Conservation (phyloP, 1,139 yeast genomes). For the Yamadazyma pseudoaaseri region DNA sequence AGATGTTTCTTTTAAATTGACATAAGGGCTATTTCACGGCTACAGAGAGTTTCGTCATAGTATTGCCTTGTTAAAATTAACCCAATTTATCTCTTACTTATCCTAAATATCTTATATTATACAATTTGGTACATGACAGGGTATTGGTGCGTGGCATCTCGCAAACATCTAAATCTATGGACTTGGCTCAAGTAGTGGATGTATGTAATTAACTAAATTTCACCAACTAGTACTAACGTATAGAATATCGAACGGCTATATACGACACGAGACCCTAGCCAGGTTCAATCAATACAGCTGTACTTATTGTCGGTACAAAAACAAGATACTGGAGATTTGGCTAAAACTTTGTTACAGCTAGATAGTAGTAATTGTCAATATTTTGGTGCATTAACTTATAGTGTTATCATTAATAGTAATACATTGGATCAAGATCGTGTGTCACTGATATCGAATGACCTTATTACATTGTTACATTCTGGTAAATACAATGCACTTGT, state of each 20-base stretch:
- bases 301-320: constrained; percentile 55
- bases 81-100: too few species aligned
- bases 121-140: too few species aligned
- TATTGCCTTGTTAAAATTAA: too few species aligned
- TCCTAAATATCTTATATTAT: too few species aligned
- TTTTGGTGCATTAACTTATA: constrained; percentile 71
- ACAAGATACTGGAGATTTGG: constrained; percentile 51
- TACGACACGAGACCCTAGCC: constrained; percentile 39
- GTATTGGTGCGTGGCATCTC: too few species aligned
- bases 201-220: background rate
- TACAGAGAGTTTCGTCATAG: too few species aligned
- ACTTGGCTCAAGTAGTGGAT: too few species aligned
- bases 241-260: constrained; percentile 41
- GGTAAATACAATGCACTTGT: constrained; percentile 19
- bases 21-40: too few species aligned
- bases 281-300: constrained; percentile 48
- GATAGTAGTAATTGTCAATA: constrained; percentile 54
- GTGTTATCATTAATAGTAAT: constrained; percentile 51
- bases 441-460: constrained; percentile 1
- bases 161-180: too few species aligned
- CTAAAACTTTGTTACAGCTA: constrained; percentile 42
- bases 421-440: constrained; percentile 9
- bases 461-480: constrained; percentile 1
- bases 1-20: too few species aligned
- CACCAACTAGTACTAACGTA: constrained; percentile 11